Conservation (phyloP, 1,284 basidiomycete genomes). For the Leccinum solheimii region DNA sequence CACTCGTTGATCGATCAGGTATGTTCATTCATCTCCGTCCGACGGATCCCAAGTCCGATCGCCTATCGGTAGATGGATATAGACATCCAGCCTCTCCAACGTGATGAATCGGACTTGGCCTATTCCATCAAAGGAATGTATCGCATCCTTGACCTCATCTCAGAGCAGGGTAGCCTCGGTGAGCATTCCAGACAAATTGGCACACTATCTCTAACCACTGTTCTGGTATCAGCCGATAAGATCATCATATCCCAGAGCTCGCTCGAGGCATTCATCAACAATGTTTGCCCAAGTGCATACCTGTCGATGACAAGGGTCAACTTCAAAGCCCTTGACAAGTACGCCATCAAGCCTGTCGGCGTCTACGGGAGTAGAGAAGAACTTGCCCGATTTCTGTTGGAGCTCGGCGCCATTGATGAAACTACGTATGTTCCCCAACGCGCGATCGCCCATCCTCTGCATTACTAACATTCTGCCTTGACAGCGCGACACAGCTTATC, state of each 20-base stretch:
- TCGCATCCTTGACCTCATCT: conserved; percentile 53
- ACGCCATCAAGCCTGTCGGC: conserved; percentile 49
- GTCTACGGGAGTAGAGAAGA: conserved; percentile 55
- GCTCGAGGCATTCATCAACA: conserved; percentile 46
- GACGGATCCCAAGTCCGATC: background rate
- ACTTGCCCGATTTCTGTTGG: conserved; percentile 46
- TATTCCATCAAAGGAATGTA: conserved; percentile 43
- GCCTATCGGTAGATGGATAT: conserved; percentile 25
- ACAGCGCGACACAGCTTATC: conserved; percentile 24
- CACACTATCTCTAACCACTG: background rate
- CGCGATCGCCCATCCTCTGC: fast-evolving
- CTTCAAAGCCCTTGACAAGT: conserved; percentile 48
- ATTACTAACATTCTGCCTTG: conserved; percentile 1
- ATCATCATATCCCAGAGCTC: conserved; percentile 54
- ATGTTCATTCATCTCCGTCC: background rate
- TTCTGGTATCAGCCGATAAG: conserved; percentile 47
- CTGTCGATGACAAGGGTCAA: conserved; percentile 52
- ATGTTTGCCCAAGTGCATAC: conserved; percentile 45
- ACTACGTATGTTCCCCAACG: conserved; percentile 33
- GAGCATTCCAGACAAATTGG: conserved; percentile 6
- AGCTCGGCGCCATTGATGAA: conserved; percentile 38
- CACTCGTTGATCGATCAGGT: conserved; percentile 12
- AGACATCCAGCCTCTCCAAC: conserved; percentile 5
- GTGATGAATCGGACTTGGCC: conserved; percentile 29
- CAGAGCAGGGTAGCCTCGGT: conserved; percentile 52